These are phyloP conservation scores for Phanerochaete carnosa DNA, from an alignment of 768 basidiomycete genomes.

Conservation along the genomic window DNA sequence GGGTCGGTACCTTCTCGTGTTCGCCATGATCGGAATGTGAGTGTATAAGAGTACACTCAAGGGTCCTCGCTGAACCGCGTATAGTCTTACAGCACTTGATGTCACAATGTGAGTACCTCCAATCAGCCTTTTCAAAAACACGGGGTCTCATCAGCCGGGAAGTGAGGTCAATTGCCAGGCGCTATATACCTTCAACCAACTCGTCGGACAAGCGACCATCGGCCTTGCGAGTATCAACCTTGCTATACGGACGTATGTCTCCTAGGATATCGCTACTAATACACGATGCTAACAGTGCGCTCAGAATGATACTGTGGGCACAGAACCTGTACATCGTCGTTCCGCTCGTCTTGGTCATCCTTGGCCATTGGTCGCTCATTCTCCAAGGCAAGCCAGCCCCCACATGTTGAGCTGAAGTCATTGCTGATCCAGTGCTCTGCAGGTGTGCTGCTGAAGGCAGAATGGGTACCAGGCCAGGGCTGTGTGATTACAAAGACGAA, in stretches of 20 bases:
- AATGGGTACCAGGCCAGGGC: slow-evolving; percentile 41
- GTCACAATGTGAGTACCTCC: slow-evolving; percentile 25
- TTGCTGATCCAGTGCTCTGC: neutral
- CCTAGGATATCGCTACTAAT: neutral
- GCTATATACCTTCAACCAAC: slow-evolving; percentile 32
- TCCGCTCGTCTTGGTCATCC: slow-evolving; percentile 52
- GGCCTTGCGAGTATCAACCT: slow-evolving; percentile 46
- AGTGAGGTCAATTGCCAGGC: slow-evolving; percentile 43
- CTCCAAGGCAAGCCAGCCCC: slow-evolving; percentile 47
- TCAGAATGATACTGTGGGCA: slow-evolving; percentile 70
- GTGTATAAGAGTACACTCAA: slow-evolving; percentile 11
- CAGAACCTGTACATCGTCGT: slow-evolving; percentile 50
- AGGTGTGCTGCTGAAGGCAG: slow-evolving; percentile 61
- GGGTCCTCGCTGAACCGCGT: neutral
- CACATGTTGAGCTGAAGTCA: neutral
- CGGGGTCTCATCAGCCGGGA: neutral
- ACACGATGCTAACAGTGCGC: neutral
- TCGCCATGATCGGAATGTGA: slow-evolving; percentile 46
- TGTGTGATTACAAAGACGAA: slow-evolving; percentile 61
- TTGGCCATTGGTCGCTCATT: slow-evolving; percentile 71
- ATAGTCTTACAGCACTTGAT: slow-evolving; percentile 35
- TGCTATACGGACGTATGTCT: slow-evolving; percentile 40
- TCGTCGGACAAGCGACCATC: slow-evolving; percentile 41
- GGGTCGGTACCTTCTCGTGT: slow-evolving; percentile 41
- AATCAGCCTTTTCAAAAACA: neutral